Percentiles rank a stretch among this genome's conserved stretches.
Evolutionary conservation across 2,329 filamentous ascomycete species (phyloP).

Genomic region (Pseudocercospora fijiensis): DNA sequence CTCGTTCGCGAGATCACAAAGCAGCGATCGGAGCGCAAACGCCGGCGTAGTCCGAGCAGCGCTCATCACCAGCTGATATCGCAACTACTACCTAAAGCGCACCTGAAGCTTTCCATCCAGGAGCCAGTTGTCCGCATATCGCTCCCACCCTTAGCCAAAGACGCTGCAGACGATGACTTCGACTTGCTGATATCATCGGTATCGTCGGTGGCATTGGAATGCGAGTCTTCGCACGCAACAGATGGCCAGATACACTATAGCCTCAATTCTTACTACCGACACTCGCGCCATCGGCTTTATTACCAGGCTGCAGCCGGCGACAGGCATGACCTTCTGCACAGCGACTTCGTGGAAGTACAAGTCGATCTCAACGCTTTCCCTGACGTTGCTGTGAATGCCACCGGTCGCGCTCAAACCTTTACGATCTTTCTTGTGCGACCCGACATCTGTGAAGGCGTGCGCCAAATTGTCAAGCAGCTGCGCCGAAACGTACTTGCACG

Average conservation of each 20-base stretch:
- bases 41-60: constrained; percentile 12
- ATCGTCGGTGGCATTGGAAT: constrained; percentile 86
- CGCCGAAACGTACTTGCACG: constrained; percentile 64
- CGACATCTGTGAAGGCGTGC: constrained; percentile 88
- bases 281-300: constrained; percentile 86
- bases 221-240: constrained; percentile 91
- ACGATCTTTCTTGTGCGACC: constrained; percentile 85
- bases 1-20: constrained; percentile 75
- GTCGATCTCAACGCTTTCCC: constrained; percentile 80
- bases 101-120: constrained; percentile 92
- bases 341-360: constrained; percentile 84
- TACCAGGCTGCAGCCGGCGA: constrained; percentile 85
- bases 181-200: constrained; percentile 94
- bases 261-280: constrained; percentile 73
- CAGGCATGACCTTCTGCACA: constrained; percentile 82
- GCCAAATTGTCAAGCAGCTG: constrained; percentile 85
- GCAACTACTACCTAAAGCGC: constrained; percentile 87
- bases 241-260: constrained; percentile 85
- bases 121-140: constrained; percentile 91
- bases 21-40: constrained; percentile 22
- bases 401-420: constrained; percentile 79
- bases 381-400: constrained; percentile 77
- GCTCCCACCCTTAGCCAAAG: constrained; percentile 69
- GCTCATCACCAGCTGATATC: constrained; percentile 69
- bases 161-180: constrained; percentile 71